A percentile compares a stretch with the other conserved stretches of the same genome.
Conservation (phyloP, 2,329 filamentous ascomycete genomes). For the Thermochaetoides dissita region DNA sequence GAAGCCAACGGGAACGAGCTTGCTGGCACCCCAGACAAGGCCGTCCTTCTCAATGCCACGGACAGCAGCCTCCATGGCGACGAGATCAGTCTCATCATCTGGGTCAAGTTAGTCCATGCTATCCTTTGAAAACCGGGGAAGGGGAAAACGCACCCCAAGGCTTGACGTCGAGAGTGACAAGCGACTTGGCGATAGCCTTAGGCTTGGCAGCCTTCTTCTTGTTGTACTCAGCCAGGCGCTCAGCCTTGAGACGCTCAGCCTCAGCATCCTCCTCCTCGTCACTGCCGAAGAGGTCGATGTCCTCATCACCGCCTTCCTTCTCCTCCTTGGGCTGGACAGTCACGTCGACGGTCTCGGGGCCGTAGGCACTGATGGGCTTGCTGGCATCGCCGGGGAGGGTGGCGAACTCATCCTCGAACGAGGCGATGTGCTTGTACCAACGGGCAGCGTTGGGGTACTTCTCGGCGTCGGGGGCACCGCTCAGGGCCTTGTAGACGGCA, state of each 20-base stretch:
- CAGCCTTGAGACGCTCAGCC: slow-evolving; percentile 70
- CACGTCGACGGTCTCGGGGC: slow-evolving; percentile 65
- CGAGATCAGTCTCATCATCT: slow-evolving; percentile 93
- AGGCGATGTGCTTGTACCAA: slow-evolving; percentile 98
- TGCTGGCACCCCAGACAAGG: slow-evolving; percentile 87
- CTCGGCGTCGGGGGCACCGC: slow-evolving; percentile 56
- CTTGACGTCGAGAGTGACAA: slow-evolving; percentile 94
- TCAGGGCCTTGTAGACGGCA: slow-evolving; percentile 82
- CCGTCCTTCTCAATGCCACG: slow-evolving; percentile 80
- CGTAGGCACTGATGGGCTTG: slow-evolving; percentile 80
- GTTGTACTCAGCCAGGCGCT: slow-evolving; percentile 83
- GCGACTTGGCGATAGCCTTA: slow-evolving; percentile 88
- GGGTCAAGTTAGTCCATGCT: slow-evolving; percentile 8
- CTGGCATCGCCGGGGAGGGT: slow-evolving; percentile 81
- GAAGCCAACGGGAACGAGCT: slow-evolving; percentile 82
- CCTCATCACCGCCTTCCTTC: slow-evolving; percentile 65
- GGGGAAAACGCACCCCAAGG: slow-evolving; percentile 70
- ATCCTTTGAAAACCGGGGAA: slow-evolving; percentile 4
- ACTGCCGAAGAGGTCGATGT: slow-evolving; percentile 85
- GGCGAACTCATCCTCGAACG: slow-evolving; percentile 84
- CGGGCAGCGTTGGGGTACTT: slow-evolving; percentile 91
- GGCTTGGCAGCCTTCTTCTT: slow-evolving; percentile 93
- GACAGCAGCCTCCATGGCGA: slow-evolving; percentile 64
- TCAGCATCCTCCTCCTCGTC: slow-evolving; percentile 91
- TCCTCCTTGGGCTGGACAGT: slow-evolving; percentile 73